phyloP scores from a whole-genome alignment of 306 rosid species.

The Senna tora region DNA sequence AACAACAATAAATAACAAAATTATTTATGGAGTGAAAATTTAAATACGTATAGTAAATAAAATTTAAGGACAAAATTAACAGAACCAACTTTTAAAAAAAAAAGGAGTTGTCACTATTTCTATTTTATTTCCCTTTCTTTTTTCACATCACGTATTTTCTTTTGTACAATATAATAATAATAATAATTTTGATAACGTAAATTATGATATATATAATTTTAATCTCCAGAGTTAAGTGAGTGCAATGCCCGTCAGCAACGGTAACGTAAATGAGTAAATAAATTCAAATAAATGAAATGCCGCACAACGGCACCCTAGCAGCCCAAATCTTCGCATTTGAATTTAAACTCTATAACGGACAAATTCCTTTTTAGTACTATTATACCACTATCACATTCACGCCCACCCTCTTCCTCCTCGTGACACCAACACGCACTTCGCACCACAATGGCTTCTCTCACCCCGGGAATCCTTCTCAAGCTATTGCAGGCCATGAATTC shows the following conservation, averaged over 20 bases:
- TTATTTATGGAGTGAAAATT: too few species aligned
- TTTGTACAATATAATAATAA: too few species aligned
- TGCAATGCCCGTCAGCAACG: slow-evolving; percentile 7
- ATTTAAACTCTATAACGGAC: slow-evolving; percentile 35
- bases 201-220: too few species aligned
- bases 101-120: too few species aligned
- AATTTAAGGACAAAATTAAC: too few species aligned
- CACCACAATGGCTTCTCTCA: slow-evolving; percentile 79
- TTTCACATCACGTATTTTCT: too few species aligned
- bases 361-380: not conserved
- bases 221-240: too few species aligned
- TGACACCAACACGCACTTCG: slow-evolving; percentile 1
- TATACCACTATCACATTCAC: not conserved
- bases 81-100: too few species aligned
- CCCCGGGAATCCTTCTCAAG: slow-evolving; percentile 80
- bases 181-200: too few species aligned
- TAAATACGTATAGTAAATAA: too few species aligned
- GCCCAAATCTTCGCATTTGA: slow-evolving; percentile 15
- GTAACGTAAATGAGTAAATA: slow-evolving; percentile 18
- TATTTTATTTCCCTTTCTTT: too few species aligned
- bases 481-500: slow-evolving; percentile 87
- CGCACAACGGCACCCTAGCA: not conserved
- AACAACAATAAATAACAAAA: too few species aligned
- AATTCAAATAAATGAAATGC: slow-evolving; percentile 27
- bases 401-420: not conserved